A percentile compares a stretch with the other conserved stretches of the same genome.
These are phyloP conservation scores for Artemisia tridentata DNA, from an alignment of 129 eudicot species.

Conservation along the genomic window DNA sequence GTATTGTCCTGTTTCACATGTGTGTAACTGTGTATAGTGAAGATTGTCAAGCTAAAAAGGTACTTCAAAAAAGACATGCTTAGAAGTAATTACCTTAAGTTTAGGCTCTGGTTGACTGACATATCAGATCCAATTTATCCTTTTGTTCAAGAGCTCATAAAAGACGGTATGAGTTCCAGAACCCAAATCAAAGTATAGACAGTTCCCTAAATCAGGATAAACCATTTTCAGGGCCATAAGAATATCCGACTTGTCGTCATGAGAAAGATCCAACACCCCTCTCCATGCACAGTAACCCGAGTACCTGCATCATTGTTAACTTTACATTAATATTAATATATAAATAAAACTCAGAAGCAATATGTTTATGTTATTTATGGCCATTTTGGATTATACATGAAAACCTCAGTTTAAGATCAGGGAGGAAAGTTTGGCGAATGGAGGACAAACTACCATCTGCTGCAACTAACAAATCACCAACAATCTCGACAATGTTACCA, in stretches of 20 bases:
- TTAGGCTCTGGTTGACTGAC: conserved; percentile 81
- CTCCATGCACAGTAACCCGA: conserved; percentile 99
- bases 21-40: no score
- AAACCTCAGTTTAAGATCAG: conserved; percentile 70
- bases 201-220: conserved; percentile 73
- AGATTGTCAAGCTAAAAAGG: background rate
- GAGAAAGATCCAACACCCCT: conserved; percentile 70
- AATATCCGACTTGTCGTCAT: conserved; percentile 48
- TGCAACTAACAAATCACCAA: conserved; percentile 68
- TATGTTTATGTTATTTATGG: no score
- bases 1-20: background rate
- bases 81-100: conserved; percentile 50
- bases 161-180: conserved; percentile 56
- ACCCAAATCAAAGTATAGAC: conserved; percentile 76
- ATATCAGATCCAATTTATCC: conserved; percentile 93
- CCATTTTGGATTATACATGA: conserved; percentile 1
- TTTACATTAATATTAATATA: background rate
- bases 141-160: conserved; percentile 70
- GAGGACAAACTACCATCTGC: conserved; percentile 86
- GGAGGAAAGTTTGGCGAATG: conserved; percentile 52
- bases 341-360: background rate
- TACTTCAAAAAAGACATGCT: background rate
- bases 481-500: conserved; percentile 37
- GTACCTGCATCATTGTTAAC: conserved; percentile 45
- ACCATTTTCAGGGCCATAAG: conserved; percentile 42